Evolutionary conservation across 305 asterid genomes (phyloP), one percentile per base, ranked within the genome.

Genomic region (Plantago lanceolata): DNA sequence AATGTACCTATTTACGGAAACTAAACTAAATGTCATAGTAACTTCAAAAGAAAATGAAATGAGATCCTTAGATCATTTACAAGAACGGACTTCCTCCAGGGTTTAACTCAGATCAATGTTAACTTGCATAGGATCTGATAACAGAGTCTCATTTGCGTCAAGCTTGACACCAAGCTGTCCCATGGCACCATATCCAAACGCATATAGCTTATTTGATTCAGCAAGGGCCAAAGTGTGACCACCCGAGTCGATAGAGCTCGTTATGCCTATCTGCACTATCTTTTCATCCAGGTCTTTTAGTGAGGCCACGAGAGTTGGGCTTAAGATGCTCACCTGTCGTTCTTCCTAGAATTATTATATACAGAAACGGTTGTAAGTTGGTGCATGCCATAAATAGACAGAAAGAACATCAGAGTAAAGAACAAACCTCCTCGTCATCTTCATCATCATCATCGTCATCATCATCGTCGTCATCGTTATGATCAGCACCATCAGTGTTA

Each of bases 151-250:
- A 70, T 87, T 75, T 4, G 62, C 72, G 6, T 62, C 82, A 40
- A 84, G 97, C 62, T 84, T 83, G 5, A 92, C 83, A 0, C 98
- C 97, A 12, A 92, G 84, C 80, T 92, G 98, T 28, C 98, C 98
- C 70, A 84, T 84, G 70, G 84, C 96, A 21, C 97, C 95, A 0
- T 90, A 82, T 5, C 98, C 98, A 61, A 92, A 92, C 4, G 96
- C 96, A 17, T 84, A 92, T 5, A 92, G 84, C 79, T 89, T 89
- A 71, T 84, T 93, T 0, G 91, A 77, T 59, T 89, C 96, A 0
- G 96, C 87, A 29, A 92, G 95, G 0, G 96, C 96, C 44, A 92
- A 89, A 5, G 97, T 92, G 62, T 92, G 98, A 11, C 95, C 96
- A 19, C 82, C 85, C 96, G 96, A 89, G 47, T 85, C 80, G 67